Percentiles rank a stretch among this genome's conserved stretches.
Conservation (phyloP, 768 basidiomycete genomes). For the Vararia minispora region DNA sequence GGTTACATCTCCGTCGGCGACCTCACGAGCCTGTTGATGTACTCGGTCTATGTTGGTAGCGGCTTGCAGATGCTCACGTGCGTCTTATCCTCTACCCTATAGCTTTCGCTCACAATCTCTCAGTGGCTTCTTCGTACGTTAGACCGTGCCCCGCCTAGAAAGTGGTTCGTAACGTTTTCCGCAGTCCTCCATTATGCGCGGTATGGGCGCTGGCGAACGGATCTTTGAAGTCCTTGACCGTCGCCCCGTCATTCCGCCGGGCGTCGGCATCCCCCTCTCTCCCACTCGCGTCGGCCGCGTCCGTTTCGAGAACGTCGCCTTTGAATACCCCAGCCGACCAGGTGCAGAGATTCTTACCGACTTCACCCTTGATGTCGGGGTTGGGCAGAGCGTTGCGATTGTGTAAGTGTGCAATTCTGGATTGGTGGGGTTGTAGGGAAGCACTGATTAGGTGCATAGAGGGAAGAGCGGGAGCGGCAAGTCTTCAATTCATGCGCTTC, state of each 20-base stretch:
- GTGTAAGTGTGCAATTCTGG: slow-evolving; percentile 45
- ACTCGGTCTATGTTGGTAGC: slow-evolving; percentile 82
- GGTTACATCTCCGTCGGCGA: slow-evolving; percentile 90
- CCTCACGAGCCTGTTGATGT: slow-evolving; percentile 78
- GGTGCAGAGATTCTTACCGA: slow-evolving; percentile 75
- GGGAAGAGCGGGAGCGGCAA: slow-evolving; percentile 93
- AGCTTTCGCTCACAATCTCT: neutral
- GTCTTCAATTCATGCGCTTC: slow-evolving; percentile 79
- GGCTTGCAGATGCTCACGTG: slow-evolving; percentile 75
- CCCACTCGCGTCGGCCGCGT: slow-evolving; percentile 53
- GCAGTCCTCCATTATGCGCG: slow-evolving; percentile 92
- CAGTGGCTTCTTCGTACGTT: slow-evolving; percentile 11
- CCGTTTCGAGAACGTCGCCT: slow-evolving; percentile 73
- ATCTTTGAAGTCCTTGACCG: slow-evolving; percentile 93
- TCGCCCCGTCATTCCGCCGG: slow-evolving; percentile 57
- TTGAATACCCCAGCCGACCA: slow-evolving; percentile 83
- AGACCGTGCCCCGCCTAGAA: slow-evolving; percentile 1
- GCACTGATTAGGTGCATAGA: too few species aligned
- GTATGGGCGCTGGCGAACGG: slow-evolving; percentile 83
- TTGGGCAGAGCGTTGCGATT: slow-evolving; percentile 84
- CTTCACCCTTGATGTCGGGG: slow-evolving; percentile 67
- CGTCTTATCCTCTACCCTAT: slow-evolving; percentile 16
- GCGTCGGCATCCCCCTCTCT: slow-evolving; percentile 46
- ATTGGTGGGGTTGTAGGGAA: slow-evolving; percentile 1
- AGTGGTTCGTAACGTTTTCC: slow-evolving; percentile 1